These are phyloP conservation scores for Colletotrichum lindemuthianum DNA, from an alignment of 2,329 filamentous ascomycete genomes.

Conservation along the genomic window DNA sequence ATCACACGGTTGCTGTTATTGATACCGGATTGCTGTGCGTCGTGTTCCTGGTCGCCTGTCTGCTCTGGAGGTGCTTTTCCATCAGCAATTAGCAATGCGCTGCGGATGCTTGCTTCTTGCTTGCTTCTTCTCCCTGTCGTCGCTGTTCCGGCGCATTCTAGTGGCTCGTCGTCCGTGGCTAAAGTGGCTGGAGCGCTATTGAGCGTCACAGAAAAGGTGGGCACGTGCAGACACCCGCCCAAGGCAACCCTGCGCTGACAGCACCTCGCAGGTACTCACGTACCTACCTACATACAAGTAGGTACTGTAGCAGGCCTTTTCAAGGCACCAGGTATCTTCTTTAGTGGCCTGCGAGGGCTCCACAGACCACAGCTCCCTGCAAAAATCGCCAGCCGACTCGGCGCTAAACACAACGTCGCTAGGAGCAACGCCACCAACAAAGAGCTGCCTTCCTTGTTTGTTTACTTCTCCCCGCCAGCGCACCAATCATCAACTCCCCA, in stretches of 20 bases:
- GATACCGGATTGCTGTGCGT: neutral
- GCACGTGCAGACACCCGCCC: conserved; percentile 27
- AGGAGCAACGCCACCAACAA: conserved; percentile 36
- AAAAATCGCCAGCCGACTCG: neutral
- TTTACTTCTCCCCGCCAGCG: conserved; percentile 35
- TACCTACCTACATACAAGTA: too few species aligned
- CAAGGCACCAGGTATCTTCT: neutral
- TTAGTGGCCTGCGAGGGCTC: too few species aligned
- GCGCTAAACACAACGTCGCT: conserved; percentile 33
- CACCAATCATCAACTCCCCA: conserved; percentile 37
- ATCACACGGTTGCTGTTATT: conserved; percentile 24
- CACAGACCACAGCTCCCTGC: conserved; percentile 10
- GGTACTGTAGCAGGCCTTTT: neutral
- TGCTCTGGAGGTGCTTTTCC: neutral
- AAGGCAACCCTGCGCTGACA: conserved; percentile 4
- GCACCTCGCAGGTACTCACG: neutral
- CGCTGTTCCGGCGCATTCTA: conserved; percentile 2
- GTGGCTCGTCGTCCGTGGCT: conserved; percentile 4
- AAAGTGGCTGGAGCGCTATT: conserved; percentile 7
- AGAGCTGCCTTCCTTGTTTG: conserved; percentile 38
- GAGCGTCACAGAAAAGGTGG: conserved; percentile 32
- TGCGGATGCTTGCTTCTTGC: conserved; percentile 9
- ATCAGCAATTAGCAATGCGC: too few species aligned
- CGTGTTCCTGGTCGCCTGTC: neutral
- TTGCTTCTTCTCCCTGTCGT: conserved; percentile 32